Conservation (phyloP, 768 basidiomycete species). For the Panellus pusillus region DNA sequence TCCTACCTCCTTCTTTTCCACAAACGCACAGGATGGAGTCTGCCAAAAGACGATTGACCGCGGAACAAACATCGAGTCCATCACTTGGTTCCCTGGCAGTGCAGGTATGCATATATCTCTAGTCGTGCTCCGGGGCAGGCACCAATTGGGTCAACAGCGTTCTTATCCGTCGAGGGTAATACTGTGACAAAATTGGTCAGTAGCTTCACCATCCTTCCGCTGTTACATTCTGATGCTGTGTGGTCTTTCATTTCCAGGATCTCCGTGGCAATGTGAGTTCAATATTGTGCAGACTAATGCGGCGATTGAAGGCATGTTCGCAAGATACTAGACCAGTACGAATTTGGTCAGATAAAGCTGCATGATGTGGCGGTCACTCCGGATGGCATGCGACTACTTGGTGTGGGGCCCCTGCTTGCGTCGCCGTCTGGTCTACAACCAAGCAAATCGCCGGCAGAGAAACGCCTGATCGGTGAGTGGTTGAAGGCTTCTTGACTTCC, state of each 20-base stretch:
- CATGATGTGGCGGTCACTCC: constrained; percentile 73
- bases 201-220: neutral
- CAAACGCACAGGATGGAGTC: constrained; percentile 55
- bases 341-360: constrained; percentile 61
- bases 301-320: neutral
- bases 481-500: neutral
- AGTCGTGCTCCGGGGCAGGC: neutral
- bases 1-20: constrained; percentile 3
- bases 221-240: constrained; percentile 9
- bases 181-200: constrained; percentile 60
- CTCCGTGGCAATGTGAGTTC: constrained; percentile 54
- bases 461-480: constrained; percentile 66
- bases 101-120: constrained; percentile 40
- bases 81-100: constrained; percentile 68
- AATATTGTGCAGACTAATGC: neutral
- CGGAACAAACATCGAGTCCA: constrained; percentile 53
- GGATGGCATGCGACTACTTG: constrained; percentile 60
- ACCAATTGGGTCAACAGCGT: constrained; percentile 39
- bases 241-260: constrained; percentile 39
- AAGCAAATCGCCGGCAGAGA: constrained; percentile 68
- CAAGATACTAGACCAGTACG: constrained; percentile 57
- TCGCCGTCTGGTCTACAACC: constrained; percentile 65
- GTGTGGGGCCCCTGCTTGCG: constrained; percentile 65
- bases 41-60: constrained; percentile 67
- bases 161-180: constrained; percentile 70